Base-by-base conservation (phyloP, 2,329 filamentous ascomycete species). In the Pseudopyrenochaeta lycopersici region DNA sequence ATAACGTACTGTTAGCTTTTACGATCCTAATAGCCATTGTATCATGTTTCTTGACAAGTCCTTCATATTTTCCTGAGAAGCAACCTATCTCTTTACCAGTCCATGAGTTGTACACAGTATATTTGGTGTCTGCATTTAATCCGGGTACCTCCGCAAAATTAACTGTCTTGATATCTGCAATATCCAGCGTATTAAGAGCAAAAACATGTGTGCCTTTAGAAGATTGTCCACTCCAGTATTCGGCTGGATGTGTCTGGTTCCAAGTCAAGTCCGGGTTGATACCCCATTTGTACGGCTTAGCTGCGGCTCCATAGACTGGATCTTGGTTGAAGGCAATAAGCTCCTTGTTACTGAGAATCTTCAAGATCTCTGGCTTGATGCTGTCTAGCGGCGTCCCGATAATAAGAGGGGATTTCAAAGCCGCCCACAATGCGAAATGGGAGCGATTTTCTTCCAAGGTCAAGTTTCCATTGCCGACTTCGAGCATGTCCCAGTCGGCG, bases 241-340 rank as follows among this genome's bases (percentile, higher is more conserved):
- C 68, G 6, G 67, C 67, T 1, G 68, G 67, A 44, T 61, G 64
- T 2, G 58, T 52, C 14, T 68, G 60, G 58, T 85, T 81, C 66
- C 78, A 84, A 0, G 81, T 82, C 63, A 77, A 80, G 59, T 83
- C 78, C 0, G 76, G 70, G 55, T 84, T 84, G 3, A 76, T 70
- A 1, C 82, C 83, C 80, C 79, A 81, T n/a, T 67, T 70, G 57
- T 77, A 81, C 1, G 72, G 74, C 58, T 66, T 67, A 7, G 74
- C 71, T 1, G 75, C 73, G 3, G 73, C 60, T 6, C 79, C 80
- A n/a, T 72, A 75, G 4, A 76, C 66, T n/a, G 74, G 57, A 47
- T 79, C 75, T 55, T 82, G 81, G 52, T 78, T 77, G 58, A 81
- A 80, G 0, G 71, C 73, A 21, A 81, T 70, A n/a, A 77, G 74